phyloP scores from a whole-genome alignment of 345 rosid species.

The Citropsis articulata region DNA sequence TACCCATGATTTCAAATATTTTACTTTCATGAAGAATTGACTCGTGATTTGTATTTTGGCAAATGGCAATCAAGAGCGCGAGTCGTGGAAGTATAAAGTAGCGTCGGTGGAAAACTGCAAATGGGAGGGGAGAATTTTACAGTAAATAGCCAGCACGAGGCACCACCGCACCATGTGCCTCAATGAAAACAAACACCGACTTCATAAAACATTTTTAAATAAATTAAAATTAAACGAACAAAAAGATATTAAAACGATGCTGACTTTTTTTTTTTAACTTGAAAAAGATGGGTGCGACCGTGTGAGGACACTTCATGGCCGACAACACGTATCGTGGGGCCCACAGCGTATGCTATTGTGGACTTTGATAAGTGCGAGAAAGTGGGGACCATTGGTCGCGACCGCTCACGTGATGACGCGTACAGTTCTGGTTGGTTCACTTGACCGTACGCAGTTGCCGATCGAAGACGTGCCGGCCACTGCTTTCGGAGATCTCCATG shows the following conservation, averaged over 20 bases:
- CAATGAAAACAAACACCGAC: conserved; percentile 2
- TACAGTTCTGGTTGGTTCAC: background rate
- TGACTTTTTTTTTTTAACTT: background rate
- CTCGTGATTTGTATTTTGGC: background rate
- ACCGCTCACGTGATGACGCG: background rate
- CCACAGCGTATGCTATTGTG: background rate
- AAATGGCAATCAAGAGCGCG: background rate
- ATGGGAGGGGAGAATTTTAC: too few species aligned
- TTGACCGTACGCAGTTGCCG: background rate
- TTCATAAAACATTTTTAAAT: background rate
- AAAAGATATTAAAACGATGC: background rate
- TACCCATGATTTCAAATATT: background rate
- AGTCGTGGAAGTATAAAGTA: background rate
- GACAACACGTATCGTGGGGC: background rate
- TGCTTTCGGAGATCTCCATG: background rate
- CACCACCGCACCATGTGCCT: conserved; percentile 4
- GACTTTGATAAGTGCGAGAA: background rate
- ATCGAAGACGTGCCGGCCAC: background rate
- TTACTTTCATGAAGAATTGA: too few species aligned
- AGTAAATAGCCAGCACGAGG: background rate
- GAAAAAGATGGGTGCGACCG: background rate
- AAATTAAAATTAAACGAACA: background rate
- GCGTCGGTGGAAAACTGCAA: background rate
- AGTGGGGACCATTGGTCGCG: background rate
- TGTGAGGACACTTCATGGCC: background rate